Evolutionary conservation across 257 asterid species (phyloP).

Genomic region (Striga asiatica): DNA sequence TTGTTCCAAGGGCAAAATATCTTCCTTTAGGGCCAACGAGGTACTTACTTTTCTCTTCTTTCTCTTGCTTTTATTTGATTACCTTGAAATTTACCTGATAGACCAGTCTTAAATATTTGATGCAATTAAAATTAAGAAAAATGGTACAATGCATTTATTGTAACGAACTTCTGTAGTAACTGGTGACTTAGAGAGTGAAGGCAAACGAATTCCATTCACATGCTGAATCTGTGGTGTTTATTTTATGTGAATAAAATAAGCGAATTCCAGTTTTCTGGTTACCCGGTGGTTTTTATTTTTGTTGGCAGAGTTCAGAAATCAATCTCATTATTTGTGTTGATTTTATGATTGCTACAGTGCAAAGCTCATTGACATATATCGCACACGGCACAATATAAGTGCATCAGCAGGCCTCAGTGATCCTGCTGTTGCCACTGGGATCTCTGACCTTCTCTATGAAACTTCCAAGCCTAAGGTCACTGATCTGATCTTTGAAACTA

Average conservation of each 20-base stretch:
- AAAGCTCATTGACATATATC: constrained; percentile 88
- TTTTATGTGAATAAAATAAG: too few species aligned
- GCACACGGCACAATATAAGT: constrained; percentile 94
- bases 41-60: constrained; percentile 25
- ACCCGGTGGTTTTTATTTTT: neutral
- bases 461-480: constrained; percentile 61
- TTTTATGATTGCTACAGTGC: constrained; percentile 46
- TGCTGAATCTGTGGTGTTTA: constrained; percentile 4
- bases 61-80: constrained; percentile 16
- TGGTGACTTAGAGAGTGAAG: too few species aligned
- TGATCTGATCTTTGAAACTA: constrained; percentile 72
- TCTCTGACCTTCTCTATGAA: constrained; percentile 93
- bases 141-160: neutral
- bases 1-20: constrained; percentile 88
- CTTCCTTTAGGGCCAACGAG: constrained; percentile 99
- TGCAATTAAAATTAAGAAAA: neutral
- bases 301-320: constrained; percentile 5
- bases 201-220: too few species aligned
- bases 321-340: constrained; percentile 22
- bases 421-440: constrained; percentile 97
- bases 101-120: neutral
- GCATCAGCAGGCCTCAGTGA: constrained; percentile 92
- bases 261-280: too few species aligned
- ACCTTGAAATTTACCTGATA: constrained; percentile 13
- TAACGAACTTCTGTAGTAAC: neutral